Conservation (phyloP, 345 rosid species). For the Eucalyptus cloeziana region DNA sequence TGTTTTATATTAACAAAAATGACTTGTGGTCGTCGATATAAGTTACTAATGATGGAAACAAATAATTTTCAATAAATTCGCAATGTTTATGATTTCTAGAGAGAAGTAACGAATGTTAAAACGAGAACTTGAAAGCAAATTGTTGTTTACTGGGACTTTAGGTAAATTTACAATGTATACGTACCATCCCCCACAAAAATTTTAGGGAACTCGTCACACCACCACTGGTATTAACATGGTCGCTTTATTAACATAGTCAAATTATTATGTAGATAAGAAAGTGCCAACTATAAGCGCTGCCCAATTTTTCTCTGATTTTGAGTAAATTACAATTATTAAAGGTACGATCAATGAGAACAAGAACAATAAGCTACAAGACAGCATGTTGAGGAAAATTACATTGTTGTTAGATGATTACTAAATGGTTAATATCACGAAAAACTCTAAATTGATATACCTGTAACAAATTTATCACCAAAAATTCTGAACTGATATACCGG, state of each 20-base stretch:
- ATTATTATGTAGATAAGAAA: not conserved
- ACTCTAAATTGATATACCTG: accelerated
- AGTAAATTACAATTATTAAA: not conserved
- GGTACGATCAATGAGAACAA: not conserved
- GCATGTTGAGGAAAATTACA: not conserved
- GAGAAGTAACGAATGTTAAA: not conserved
- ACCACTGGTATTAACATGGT: too few species aligned
- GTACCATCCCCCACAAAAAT: not conserved
- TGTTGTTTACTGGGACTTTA: not conserved
- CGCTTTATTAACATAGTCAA: too few species aligned
- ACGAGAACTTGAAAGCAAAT: not conserved
- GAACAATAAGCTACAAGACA: not conserved
- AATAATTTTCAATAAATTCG: not conserved
- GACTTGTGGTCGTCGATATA: not conserved
- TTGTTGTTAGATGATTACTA: not conserved
- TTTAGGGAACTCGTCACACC: too few species aligned
- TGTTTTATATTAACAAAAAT: not conserved
- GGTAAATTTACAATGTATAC: too few species aligned
- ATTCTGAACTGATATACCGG: accelerated
- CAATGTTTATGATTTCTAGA: not conserved
- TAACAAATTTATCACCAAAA: too few species aligned
- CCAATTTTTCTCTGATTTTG: not conserved
- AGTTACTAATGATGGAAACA: not conserved
- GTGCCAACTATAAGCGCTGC: accelerated
- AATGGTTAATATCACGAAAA: accelerated